phyloP scores from a whole-genome alignment of 768 basidiomycete species.

The Trametes villosa region DNA sequence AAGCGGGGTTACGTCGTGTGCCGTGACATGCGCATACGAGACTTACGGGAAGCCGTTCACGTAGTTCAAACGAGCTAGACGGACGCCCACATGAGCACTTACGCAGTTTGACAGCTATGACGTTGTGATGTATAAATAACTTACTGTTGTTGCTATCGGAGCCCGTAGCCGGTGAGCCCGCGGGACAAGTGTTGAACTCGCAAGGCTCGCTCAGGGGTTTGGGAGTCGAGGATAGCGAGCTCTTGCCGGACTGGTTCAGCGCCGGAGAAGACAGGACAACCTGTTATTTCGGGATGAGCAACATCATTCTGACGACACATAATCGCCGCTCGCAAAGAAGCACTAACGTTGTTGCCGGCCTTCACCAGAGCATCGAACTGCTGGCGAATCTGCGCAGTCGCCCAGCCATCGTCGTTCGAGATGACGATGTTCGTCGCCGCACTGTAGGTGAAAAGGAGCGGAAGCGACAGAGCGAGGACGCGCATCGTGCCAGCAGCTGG shows the following conservation, averaged over 20 bases:
- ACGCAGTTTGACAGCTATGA: neutral
- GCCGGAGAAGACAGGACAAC: slow-evolving; percentile 39
- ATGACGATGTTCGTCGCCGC: slow-evolving; percentile 28
- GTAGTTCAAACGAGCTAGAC: slow-evolving; percentile 38
- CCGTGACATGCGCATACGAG: too few species aligned
- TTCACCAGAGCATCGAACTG: slow-evolving; percentile 31
- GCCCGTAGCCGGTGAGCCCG: slow-evolving; percentile 38
- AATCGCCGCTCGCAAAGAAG: too few species aligned
- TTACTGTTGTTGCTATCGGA: slow-evolving; percentile 33
- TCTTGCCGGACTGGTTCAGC: slow-evolving; percentile 39
- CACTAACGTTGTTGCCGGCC: slow-evolving; percentile 33
- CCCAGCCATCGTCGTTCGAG: slow-evolving; percentile 41
- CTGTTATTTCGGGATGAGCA: slow-evolving; percentile 12
- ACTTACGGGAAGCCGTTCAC: slow-evolving; percentile 41
- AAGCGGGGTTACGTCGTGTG: neutral
- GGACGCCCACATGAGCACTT: neutral
- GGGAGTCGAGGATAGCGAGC: slow-evolving; percentile 34
- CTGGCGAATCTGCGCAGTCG: slow-evolving; percentile 36
- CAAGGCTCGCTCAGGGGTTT: slow-evolving; percentile 33
- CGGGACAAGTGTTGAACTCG: slow-evolving; percentile 39
- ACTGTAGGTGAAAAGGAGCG: neutral
- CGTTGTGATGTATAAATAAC: neutral
- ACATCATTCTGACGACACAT: neutral
- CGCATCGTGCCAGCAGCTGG: neutral
- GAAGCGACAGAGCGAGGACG: neutral